phyloP scores from a whole-genome alignment of 805 yeast genomes.

The Spathaspora boniae region DNA sequence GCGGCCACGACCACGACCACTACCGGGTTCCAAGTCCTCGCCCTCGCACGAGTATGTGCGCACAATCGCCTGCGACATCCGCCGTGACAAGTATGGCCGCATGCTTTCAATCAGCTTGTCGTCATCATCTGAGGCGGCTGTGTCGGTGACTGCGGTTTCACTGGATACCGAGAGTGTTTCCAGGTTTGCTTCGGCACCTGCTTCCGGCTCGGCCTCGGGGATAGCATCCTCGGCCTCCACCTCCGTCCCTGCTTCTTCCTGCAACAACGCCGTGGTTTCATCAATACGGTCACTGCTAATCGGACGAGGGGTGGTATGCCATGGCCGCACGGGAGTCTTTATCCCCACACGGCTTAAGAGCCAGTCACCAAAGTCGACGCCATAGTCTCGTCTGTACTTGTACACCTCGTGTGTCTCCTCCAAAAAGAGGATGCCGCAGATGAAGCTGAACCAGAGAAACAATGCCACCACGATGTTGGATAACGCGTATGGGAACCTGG shows the following conservation, averaged over 20 bases:
- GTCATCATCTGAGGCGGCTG: too few species aligned
- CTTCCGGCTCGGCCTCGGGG: conserved; percentile 6
- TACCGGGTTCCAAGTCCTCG: conserved; percentile 6
- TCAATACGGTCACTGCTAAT: too few species aligned
- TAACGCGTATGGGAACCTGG: conserved; percentile 30
- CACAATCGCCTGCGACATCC: conserved; percentile 14
- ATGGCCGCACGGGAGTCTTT: conserved; percentile 8
- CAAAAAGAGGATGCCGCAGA: conserved; percentile 27
- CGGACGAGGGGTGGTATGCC: too few species aligned
- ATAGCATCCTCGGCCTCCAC: neutral
- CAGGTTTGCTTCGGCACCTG: conserved; percentile 6
- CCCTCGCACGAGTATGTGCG: conserved; percentile 13
- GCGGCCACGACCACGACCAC: too few species aligned
- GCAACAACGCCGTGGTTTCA: too few species aligned
- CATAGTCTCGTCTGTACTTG: conserved; percentile 19
- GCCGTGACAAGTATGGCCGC: conserved; percentile 9
- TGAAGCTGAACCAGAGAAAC: conserved; percentile 19
- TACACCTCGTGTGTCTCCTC: conserved; percentile 31
- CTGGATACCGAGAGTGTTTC: too few species aligned
- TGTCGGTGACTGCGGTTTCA: too few species aligned
- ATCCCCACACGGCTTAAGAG: conserved; percentile 21
- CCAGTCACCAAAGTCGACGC: conserved; percentile 30
- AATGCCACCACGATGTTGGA: conserved; percentile 31
- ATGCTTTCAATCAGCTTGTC: conserved; percentile 7
- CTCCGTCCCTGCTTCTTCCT: neutral